Evolutionary conservation across 2,329 filamentous ascomycete genomes (phyloP).

Genomic region (Aurifilum marmelostoma): DNA sequence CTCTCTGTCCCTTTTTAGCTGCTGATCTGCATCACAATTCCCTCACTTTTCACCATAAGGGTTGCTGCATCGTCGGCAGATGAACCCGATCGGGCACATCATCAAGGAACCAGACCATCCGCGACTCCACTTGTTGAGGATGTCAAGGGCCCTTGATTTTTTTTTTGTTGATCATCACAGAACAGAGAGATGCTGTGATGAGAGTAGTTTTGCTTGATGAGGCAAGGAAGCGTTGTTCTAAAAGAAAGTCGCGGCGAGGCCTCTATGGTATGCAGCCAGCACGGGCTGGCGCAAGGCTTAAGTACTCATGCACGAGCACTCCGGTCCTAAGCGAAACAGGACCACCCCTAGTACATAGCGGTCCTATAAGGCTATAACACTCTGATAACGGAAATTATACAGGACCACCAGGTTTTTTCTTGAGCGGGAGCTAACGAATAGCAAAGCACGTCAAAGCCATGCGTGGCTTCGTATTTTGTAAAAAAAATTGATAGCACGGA

Average conservation of each 20-base stretch:
- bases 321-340: background rate
- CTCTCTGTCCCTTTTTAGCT: background rate
- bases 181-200: background rate
- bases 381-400: background rate
- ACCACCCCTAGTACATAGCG: background rate
- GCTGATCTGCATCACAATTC: background rate
- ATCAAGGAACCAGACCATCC: background rate
- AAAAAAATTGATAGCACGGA: background rate
- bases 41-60: background rate
- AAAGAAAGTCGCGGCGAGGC: background rate
- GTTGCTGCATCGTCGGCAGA: background rate
- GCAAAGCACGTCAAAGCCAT: background rate
- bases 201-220: background rate
- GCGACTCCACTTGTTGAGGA: background rate
- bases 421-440: background rate
- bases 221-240: background rate
- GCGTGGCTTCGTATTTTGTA: background rate
- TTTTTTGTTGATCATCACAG: background rate
- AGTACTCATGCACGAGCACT: background rate
- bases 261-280: background rate
- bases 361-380: background rate
- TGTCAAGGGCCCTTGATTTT: background rate
- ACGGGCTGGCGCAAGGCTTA: background rate
- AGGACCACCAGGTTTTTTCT: background rate
- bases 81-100: background rate